Conservation (phyloP, 1,139 yeast genomes). For the Candida mesenterica region DNA sequence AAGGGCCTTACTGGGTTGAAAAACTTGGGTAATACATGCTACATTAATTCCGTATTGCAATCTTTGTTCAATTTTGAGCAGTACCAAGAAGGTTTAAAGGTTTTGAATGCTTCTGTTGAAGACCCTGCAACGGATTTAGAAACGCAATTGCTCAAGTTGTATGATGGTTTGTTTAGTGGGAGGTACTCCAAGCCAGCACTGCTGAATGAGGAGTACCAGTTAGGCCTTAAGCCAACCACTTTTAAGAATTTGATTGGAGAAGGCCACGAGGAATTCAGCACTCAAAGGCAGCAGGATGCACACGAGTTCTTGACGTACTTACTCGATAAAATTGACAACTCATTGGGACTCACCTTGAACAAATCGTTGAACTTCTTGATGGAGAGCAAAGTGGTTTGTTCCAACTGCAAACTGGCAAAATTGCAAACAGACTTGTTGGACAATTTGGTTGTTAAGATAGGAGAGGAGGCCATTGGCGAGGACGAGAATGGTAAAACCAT, state of each 20-base stretch:
- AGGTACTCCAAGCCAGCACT: constrained; percentile 60
- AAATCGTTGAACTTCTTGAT: constrained; percentile 61
- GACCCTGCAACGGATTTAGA: constrained; percentile 66
- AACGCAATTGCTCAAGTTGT: constrained; percentile 72
- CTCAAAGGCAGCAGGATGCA: constrained; percentile 93
- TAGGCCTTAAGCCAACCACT: constrained; percentile 73
- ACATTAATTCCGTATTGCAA: constrained; percentile 79
- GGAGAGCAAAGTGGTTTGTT: constrained; percentile 66
- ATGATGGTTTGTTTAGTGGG: constrained; percentile 78
- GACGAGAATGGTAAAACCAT: constrained; percentile 40
- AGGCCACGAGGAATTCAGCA: constrained; percentile 76
- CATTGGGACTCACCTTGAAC: constrained; percentile 43
- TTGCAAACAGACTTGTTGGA: constrained; percentile 62
- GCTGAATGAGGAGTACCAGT: constrained; percentile 54
- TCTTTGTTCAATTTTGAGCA: constrained; percentile 42
- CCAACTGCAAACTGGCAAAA: constrained; percentile 59
- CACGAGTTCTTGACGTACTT: constrained; percentile 80
- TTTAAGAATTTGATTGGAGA: constrained; percentile 77
- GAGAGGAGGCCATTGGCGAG: constrained; percentile 30
- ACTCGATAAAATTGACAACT: constrained; percentile 60
- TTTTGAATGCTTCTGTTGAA: constrained; percentile 22
- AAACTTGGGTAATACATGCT: constrained; percentile 92
- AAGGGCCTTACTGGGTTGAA: constrained; percentile 74
- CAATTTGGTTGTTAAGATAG: constrained; percentile 62
- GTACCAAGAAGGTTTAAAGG: constrained; percentile 40